These are phyloP conservation scores for Citrus hindsii DNA, from an alignment of 345 rosid species.

Conservation along the genomic window DNA sequence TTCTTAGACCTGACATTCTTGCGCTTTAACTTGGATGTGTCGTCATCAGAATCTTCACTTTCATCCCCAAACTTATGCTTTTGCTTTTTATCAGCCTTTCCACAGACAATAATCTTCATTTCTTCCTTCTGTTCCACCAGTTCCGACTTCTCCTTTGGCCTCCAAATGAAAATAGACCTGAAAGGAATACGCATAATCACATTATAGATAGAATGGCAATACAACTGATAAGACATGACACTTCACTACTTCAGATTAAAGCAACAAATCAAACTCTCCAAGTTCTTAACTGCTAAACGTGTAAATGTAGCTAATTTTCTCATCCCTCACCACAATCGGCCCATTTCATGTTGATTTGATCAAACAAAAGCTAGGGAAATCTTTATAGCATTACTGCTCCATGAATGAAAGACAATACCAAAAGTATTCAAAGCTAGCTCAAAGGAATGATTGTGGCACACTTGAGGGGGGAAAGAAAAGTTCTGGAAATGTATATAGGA, in stretches of 20 bases:
- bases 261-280: not conserved
- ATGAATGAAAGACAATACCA: not conserved
- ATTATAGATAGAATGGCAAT: not conserved
- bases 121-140: constrained; percentile 48
- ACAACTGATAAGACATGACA: not conserved
- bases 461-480: no score
- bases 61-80: constrained; percentile 36
- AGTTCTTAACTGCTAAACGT: not conserved
- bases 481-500: not conserved
- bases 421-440: not conserved
- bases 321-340: not conserved
- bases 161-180: constrained; percentile 94
- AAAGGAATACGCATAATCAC: constrained; percentile 8
- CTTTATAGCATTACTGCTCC: not conserved
- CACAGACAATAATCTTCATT: constrained; percentile 53
- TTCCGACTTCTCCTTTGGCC: constrained; percentile 59
- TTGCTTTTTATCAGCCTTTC: constrained; percentile 44
- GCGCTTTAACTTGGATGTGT: constrained; percentile 41
- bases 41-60: constrained; percentile 59
- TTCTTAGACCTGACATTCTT: constrained; percentile 47
- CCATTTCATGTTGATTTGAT: not conserved
- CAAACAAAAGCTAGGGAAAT: not conserved
- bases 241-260: not conserved
- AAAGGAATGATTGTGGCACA: not conserved
- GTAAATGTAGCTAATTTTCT: not conserved